A percentile compares a stretch with the other conserved stretches of the same genome.
These are phyloP conservation scores for Saturnispora zaruensis DNA, from an alignment of 805 yeast genomes.

Conservation along the genomic window DNA sequence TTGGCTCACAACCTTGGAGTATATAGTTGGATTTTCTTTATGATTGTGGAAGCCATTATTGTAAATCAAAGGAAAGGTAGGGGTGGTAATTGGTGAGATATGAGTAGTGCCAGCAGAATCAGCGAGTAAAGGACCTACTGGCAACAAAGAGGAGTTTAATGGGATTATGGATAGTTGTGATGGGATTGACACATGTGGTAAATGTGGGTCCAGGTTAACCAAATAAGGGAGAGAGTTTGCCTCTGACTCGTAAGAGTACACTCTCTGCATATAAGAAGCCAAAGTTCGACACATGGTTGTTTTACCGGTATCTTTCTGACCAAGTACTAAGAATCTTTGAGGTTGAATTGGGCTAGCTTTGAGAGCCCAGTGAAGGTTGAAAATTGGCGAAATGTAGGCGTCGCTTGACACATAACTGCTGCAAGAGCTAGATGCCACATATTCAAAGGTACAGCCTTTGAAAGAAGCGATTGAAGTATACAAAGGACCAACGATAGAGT, in stretches of 20 bases:
- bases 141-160: background rate
- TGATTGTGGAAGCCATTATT: conserved; percentile 3
- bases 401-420: conserved; percentile 64
- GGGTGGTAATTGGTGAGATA: background rate
- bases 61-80: background rate
- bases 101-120: conserved; percentile 6
- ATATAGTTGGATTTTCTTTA: conserved; percentile 3
- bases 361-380: conserved; percentile 8
- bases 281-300: conserved; percentile 63
- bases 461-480: conserved; percentile 51
- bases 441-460: conserved; percentile 58
- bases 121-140: background rate
- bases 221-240: conserved; percentile 28
- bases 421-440: conserved; percentile 32
- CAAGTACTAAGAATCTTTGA: conserved; percentile 56
- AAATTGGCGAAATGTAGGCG: conserved; percentile 24
- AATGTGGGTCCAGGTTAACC: conserved; percentile 71
- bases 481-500: conserved; percentile 42
- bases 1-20: background rate
- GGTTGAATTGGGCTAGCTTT: background rate
- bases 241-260: background rate
- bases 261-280: conserved; percentile 64
- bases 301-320: conserved; percentile 70
- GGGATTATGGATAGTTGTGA: conserved; percentile 67
- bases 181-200: conserved; percentile 48